Base-by-base conservation (phyloP, 495 filamentous ascomycete genomes). In the Lophium mytilinum region DNA sequence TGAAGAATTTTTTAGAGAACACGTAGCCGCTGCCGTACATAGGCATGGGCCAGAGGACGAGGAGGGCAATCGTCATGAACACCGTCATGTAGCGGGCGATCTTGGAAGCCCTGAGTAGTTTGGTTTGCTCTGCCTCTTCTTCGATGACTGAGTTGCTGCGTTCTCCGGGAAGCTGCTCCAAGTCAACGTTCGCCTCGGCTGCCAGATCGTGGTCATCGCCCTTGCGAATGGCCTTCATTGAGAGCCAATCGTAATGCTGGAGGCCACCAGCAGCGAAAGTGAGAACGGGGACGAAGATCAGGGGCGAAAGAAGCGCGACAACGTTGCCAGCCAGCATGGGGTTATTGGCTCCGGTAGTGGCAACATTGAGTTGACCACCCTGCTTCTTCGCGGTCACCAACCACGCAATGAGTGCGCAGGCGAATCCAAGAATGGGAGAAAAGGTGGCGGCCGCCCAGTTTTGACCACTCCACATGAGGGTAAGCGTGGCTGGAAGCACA, bases 31-130 rank as follows among this genome's bases (percentile, higher is more conserved):
- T 76, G 8, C 89, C 92, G 67, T 94, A 97, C 83, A 97, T 82
- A 1, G 92, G 92, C 77, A 96, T 93, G 9, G 92, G 92, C 92
- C 92, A 97, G 47, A 96, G 79, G 18, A 97, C 76, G 2, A 97
- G 71, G 52, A 97, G 72, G 8, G 81, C 79, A 0, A 96, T 56
- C 0, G 90, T 90, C 75, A 95, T 78, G 63, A 81, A 72, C 19
- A 86, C 76, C 0, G 90, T 96, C 61, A 88, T 78, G 6, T 75
- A 80, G 61, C 88, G 88, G 10, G 90, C 89, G 66, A 94, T 90
- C 57, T 85, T 80, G 33, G 88, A 83, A 0, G 90, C 87, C 8
- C 80, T 80, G 63, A 79, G 70, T 36, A 96, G 79, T 56, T 88
- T 84, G 53, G 69, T 71, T 53, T 83, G 79, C 63, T 95, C 88